A percentile compares a stretch with the other conserved stretches of the same genome.
phyloP scores from a whole-genome alignment of 257 asterid species.

The Capsicum baccatum region DNA sequence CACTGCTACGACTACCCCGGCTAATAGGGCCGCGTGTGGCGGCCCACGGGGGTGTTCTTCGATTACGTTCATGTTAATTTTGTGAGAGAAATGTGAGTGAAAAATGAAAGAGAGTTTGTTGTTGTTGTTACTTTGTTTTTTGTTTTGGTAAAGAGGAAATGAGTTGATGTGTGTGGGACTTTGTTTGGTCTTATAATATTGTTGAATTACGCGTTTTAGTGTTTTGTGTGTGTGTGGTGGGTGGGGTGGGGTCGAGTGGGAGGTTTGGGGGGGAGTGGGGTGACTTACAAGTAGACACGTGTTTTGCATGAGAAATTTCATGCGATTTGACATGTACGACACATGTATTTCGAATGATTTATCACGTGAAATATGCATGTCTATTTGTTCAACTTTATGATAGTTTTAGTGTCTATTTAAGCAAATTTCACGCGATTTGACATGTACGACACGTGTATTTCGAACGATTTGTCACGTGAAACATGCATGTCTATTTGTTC shows the following conservation, averaged over 20 bases:
- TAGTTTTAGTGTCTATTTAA: too few species aligned
- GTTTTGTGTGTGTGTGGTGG: not conserved
- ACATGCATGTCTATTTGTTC: too few species aligned
- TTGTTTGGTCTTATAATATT: constrained; percentile 9
- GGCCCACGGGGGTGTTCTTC: constrained; percentile 79
- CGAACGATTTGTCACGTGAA: too few species aligned
- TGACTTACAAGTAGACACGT: too few species aligned
- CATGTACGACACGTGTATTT: too few species aligned
- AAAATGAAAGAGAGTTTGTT: not conserved
- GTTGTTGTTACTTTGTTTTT: not conserved
- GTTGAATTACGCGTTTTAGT: constrained; percentile 17
- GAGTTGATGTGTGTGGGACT: not conserved
- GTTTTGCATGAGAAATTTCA: too few species aligned
- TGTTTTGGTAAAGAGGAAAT: not conserved
- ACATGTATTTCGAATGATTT: too few species aligned
- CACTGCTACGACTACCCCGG: constrained; percentile 67
- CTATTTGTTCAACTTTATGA: too few species aligned
- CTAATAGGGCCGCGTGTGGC: constrained; percentile 75
- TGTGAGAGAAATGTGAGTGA: constrained; percentile 18
- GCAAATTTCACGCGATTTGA: too few species aligned
- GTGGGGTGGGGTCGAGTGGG: not conserved
- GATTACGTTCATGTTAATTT: constrained; percentile 33
- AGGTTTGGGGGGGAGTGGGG: not conserved
- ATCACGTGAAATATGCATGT: too few species aligned
- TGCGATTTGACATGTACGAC: too few species aligned